Percentiles rank a stretch among this genome's conserved stretches.
These are phyloP conservation scores for Erythrophleum ivorense DNA, from an alignment of 331 rosid genomes.

Conservation along the genomic window DNA sequence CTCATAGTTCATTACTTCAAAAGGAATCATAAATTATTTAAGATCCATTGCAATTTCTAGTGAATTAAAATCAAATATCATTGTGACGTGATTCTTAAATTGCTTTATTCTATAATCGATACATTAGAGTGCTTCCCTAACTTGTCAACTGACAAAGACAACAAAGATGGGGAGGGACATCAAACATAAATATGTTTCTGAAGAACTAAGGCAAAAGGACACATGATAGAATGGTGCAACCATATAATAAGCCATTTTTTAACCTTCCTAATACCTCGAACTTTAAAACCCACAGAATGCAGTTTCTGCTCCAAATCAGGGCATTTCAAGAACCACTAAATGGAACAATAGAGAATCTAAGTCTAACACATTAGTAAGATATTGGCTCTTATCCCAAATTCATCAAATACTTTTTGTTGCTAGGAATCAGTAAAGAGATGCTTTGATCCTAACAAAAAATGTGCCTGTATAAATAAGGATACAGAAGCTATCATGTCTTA, in stretches of 20 bases:
- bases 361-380: not conserved
- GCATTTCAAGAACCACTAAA: slow-evolving; percentile 17
- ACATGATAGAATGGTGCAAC: not conserved
- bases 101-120: not conserved
- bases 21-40: slow-evolving; percentile 16
- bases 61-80: slow-evolving; percentile 4
- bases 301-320: slow-evolving; percentile 28
- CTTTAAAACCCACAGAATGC: slow-evolving; percentile 23
- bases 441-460: not conserved
- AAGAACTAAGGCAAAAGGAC: not conserved
- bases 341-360: not conserved
- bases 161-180: not conserved
- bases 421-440: slow-evolving; percentile 3
- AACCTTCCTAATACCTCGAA: slow-evolving; percentile 5
- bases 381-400: not conserved
- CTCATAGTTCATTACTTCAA: slow-evolving; percentile 26
- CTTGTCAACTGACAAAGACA: slow-evolving; percentile 2
- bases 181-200: not conserved
- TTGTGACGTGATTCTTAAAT: not conserved
- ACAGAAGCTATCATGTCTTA: not conserved
- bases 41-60: not conserved
- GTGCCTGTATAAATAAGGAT: not conserved
- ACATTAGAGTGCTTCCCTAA: slow-evolving; percentile 3
- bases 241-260: not conserved
- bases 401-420: not conserved